A percentile compares a stretch with the other conserved stretches of the same genome.
These are phyloP conservation scores for Ogataea pilisensis DNA, from an alignment of 805 yeast species.

Conservation along the genomic window DNA sequence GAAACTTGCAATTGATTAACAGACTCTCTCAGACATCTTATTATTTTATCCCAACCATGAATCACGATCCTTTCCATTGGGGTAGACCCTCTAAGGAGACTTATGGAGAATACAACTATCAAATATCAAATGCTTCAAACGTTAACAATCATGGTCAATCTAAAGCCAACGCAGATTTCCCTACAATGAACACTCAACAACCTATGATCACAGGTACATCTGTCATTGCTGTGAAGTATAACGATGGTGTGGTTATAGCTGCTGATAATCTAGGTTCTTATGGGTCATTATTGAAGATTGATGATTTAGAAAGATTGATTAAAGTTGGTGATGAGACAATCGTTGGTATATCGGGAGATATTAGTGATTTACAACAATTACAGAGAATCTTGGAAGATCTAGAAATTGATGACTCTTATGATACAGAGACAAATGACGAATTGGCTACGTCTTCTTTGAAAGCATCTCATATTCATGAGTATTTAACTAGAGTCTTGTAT, in stretches of 20 bases:
- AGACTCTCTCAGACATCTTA: too few species aligned
- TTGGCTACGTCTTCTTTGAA: slow-evolving; percentile 40
- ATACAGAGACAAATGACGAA: slow-evolving; percentile 41
- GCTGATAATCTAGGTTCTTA: slow-evolving; percentile 93
- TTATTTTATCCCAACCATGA: slow-evolving; percentile 63
- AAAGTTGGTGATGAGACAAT: slow-evolving; percentile 81
- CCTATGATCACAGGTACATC: slow-evolving; percentile 97
- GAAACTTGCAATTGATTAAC: too few species aligned
- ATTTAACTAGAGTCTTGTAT: slow-evolving; percentile 79
- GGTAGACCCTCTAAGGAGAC: slow-evolving; percentile 85
- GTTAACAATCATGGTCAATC: slow-evolving; percentile 15
- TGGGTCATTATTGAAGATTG: slow-evolving; percentile 87
- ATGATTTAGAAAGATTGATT: slow-evolving; percentile 77
- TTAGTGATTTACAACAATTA: slow-evolving; percentile 86
- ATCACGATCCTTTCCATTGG: slow-evolving; percentile 94
- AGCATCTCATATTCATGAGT: slow-evolving; percentile 88
- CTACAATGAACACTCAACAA: slow-evolving; percentile 82
- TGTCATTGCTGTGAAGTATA: slow-evolving; percentile 84
- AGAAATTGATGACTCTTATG: slow-evolving; percentile 76
- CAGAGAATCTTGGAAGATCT: slow-evolving; percentile 72
- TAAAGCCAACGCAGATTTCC: slow-evolving; percentile 39
- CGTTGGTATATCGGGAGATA: slow-evolving; percentile 93
- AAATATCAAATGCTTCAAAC: slow-evolving; percentile 61
- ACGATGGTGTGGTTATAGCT: slow-evolving; percentile 88
- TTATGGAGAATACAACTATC: slow-evolving; percentile 75